Evolutionary conservation across 2,329 filamentous ascomycete species (phyloP).

Genomic region (Fusarium coicis): DNA sequence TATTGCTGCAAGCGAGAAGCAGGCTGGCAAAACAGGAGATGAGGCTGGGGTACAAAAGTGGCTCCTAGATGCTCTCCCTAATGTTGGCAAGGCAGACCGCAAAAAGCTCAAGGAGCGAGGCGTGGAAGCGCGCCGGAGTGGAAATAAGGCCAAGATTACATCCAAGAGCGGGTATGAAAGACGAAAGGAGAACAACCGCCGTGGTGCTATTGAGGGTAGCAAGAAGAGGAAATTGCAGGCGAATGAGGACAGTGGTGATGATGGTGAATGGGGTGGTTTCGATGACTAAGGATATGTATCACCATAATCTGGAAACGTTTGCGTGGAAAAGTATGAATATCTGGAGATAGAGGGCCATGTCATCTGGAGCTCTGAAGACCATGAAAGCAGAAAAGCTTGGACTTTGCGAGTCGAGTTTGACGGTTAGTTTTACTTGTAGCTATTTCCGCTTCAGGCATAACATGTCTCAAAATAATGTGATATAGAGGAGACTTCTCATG

Average conservation of each 20-base stretch:
- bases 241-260: conserved; percentile 41
- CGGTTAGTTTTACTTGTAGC: not conserved
- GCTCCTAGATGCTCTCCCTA: conserved; percentile 88
- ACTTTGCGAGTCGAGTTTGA: not conserved
- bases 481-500: not conserved
- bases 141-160: conserved; percentile 74
- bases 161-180: conserved; percentile 83
- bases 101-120: conserved; percentile 84
- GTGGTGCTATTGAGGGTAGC: conserved; percentile 70
- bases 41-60: conserved; percentile 79
- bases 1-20: conserved; percentile 83
- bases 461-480: conserved; percentile 5
- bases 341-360: not conserved
- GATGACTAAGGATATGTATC: conserved; percentile 39
- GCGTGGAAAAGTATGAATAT: not conserved
- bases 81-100: conserved; percentile 83
- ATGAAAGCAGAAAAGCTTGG: conserved; percentile 5
- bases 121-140: conserved; percentile 73
- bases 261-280: conserved; percentile 61
- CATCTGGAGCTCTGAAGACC: not conserved
- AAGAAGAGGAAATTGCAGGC: conserved; percentile 62
- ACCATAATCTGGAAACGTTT: not conserved
- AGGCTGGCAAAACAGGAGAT: conserved; percentile 64
- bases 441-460: not conserved
- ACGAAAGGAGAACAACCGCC: conserved; percentile 72